These are phyloP conservation scores for Tetracladium marchalianum DNA, from an alignment of 495 filamentous ascomycete genomes.

Conservation along the genomic window DNA sequence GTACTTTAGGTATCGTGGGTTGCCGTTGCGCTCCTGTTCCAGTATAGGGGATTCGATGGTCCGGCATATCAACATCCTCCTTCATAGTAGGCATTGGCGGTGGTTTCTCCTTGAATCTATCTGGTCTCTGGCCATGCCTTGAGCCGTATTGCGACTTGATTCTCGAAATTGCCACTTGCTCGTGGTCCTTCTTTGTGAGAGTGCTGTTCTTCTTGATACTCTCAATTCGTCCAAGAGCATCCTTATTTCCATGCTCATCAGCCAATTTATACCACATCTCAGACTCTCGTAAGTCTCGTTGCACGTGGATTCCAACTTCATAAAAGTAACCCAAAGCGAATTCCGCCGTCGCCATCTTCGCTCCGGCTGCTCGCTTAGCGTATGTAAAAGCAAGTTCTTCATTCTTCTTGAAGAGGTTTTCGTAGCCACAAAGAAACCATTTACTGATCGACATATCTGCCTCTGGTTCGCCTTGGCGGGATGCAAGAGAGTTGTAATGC, in stretches of 20 bases:
- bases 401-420: conserved; percentile 86
- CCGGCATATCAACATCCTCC: conserved; percentile 56
- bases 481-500: conserved; percentile 91
- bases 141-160: conserved; percentile 94
- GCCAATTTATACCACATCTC: conserved; percentile 86
- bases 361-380: conserved; percentile 72
- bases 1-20: conserved; percentile 31
- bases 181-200: conserved; percentile 83
- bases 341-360: conserved; percentile 79
- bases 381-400: conserved; percentile 88
- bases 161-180: conserved; percentile 76
- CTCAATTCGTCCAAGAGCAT: conserved; percentile 72
- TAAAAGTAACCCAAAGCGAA: conserved; percentile 97
- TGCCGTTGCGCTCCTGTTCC: background rate
- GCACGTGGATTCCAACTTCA: conserved; percentile 87
- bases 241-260: conserved; percentile 83
- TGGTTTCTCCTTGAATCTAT: conserved; percentile 44
- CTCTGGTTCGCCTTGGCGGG: conserved; percentile 78
- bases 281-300: conserved; percentile 72
- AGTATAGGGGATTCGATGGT: conserved; percentile 33
- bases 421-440: conserved; percentile 95
- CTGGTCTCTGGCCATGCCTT: conserved; percentile 60
- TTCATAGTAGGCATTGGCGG: conserved; percentile 45
- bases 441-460: conserved; percentile 96
- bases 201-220: conserved; percentile 79